phyloP scores from a whole-genome alignment of 176 grass and related monocot species.

The Eragrostis nindensis region DNA sequence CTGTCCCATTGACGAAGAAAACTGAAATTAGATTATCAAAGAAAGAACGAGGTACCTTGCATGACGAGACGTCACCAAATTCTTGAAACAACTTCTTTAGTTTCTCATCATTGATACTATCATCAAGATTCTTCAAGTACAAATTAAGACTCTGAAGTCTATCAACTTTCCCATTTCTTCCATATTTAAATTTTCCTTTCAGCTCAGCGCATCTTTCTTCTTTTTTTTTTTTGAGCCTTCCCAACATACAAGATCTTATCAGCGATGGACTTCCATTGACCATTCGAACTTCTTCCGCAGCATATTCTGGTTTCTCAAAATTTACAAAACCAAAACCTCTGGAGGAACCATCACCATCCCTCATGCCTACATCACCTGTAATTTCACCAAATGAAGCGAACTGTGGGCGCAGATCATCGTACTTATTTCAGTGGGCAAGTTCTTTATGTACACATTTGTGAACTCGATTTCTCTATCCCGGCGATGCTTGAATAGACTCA shows the following conservation, averaged over 20 bases:
- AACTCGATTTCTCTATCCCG: slow-evolving; percentile 39
- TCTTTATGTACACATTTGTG: slow-evolving; percentile 60
- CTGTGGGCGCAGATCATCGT: slow-evolving; percentile 41
- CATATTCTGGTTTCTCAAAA: slow-evolving; percentile 45
- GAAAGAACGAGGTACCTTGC: slow-evolving; percentile 39
- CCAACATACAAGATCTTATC: slow-evolving; percentile 48
- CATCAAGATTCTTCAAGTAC: slow-evolving; percentile 67
- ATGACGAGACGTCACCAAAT: slow-evolving; percentile 55
- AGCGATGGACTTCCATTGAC: slow-evolving; percentile 37
- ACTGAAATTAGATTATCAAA: neutral
- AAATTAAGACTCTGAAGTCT: slow-evolving; percentile 48
- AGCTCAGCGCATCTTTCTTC: slow-evolving; percentile 48
- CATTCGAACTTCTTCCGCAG: slow-evolving; percentile 30
- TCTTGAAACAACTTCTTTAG: slow-evolving; percentile 41
- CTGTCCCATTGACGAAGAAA: neutral
- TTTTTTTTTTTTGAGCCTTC: slow-evolving; percentile 53
- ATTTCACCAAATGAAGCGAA: slow-evolving; percentile 51
- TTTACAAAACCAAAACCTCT: slow-evolving; percentile 65
- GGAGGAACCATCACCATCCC: slow-evolving; percentile 38
- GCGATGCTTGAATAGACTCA: slow-evolving; percentile 35
- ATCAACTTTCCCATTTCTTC: slow-evolving; percentile 27
- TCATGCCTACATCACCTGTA: slow-evolving; percentile 51
- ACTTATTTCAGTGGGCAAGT: slow-evolving; percentile 38
- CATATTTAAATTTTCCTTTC: slow-evolving; percentile 33
- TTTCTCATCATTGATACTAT: slow-evolving; percentile 38